These are phyloP conservation scores for Raphidocelis subcapitata DNA, from an alignment of 139 green algal genomes.

Conservation along the genomic window DNA sequence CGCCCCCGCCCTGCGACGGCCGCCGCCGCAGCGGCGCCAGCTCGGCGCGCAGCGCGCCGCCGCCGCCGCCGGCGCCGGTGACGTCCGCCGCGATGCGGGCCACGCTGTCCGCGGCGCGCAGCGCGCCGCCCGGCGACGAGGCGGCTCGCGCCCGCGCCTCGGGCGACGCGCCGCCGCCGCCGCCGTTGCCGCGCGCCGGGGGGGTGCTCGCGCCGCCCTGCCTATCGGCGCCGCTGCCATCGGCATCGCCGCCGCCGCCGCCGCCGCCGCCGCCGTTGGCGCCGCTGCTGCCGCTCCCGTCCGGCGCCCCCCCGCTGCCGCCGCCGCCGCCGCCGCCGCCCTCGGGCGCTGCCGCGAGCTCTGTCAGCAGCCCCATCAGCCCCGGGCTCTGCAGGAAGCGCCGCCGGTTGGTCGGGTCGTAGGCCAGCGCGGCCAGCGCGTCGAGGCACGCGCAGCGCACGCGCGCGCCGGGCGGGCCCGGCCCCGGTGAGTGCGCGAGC, in stretches of 20 bases:
- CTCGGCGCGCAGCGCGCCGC: too few relatives aligned
- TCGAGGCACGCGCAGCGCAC: conserved; percentile 56
- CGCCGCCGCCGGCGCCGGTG: too few relatives aligned
- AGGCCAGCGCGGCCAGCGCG: conserved; percentile 64
- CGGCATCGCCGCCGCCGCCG: background rate
- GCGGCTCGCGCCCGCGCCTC: too few relatives aligned
- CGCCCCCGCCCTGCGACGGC: conserved; percentile 3
- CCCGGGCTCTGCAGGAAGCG: conserved; percentile 25
- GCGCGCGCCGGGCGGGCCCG: background rate
- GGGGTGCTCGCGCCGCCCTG: background rate
- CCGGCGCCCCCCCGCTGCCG: background rate
- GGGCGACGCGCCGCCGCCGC: too few relatives aligned
- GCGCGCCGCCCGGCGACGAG: too few relatives aligned
- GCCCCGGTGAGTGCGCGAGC: conserved; percentile 24
- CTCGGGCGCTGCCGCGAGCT: conserved; percentile 36
- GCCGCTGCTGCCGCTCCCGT: background rate
- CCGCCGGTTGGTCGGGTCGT: conserved; percentile 46
- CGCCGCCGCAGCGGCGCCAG: background rate
- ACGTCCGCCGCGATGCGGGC: too few relatives aligned
- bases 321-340: background rate
- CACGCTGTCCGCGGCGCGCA: too few relatives aligned
- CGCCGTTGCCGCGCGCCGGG: background rate
- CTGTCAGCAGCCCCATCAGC: conserved; percentile 47
- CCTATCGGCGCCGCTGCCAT: background rate
- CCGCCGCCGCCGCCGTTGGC: background rate